A percentile compares a stretch with the other conserved stretches of the same genome.
Evolutionary conservation across 495 filamentous ascomycete genomes (phyloP).

Genomic region (Polyplosphaeria fusca): DNA sequence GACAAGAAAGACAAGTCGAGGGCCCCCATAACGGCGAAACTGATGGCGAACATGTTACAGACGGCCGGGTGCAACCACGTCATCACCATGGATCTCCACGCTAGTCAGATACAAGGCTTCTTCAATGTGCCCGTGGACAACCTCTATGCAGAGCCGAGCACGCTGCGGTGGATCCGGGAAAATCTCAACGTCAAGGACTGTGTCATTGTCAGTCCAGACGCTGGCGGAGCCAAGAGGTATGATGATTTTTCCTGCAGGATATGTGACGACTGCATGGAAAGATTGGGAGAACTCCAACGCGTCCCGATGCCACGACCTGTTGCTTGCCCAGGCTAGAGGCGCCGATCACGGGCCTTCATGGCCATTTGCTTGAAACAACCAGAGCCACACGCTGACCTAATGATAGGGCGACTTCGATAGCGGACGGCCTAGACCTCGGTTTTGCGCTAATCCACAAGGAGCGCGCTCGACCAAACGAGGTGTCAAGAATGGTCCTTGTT

Average conservation of each 20-base stretch:
- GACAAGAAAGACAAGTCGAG: slow-evolving; percentile 98
- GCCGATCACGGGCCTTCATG: too few relatives aligned
- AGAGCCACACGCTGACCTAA: slow-evolving; percentile 12
- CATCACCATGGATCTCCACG: slow-evolving; percentile 59
- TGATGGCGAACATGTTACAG: slow-evolving; percentile 98
- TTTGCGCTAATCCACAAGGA: slow-evolving; percentile 99
- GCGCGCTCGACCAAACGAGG: slow-evolving; percentile 90
- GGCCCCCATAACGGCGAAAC: slow-evolving; percentile 84
- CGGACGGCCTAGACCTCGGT: slow-evolving; percentile 86
- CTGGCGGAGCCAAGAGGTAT: slow-evolving; percentile 92
- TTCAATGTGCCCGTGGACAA: slow-evolving; percentile 99
- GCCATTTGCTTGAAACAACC: too few relatives aligned
- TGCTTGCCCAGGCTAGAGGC: too few relatives aligned
- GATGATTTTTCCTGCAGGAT: too few relatives aligned
- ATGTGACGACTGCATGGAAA: too few relatives aligned
- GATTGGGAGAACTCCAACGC: too few relatives aligned
- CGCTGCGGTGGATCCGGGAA: slow-evolving; percentile 84
- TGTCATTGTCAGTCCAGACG: slow-evolving; percentile 94
- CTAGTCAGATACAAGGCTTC: slow-evolving; percentile 83
- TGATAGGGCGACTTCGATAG: slow-evolving; percentile 83
- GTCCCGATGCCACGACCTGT: too few relatives aligned
- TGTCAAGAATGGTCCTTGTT: slow-evolving; percentile 87
- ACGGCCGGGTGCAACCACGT: slow-evolving; percentile 70
- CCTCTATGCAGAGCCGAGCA: slow-evolving; percentile 92
- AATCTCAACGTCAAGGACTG: slow-evolving; percentile 78